Conservation (phyloP, 495 filamentous ascomycete genomes). For the Penicillium samsonianum region DNA sequence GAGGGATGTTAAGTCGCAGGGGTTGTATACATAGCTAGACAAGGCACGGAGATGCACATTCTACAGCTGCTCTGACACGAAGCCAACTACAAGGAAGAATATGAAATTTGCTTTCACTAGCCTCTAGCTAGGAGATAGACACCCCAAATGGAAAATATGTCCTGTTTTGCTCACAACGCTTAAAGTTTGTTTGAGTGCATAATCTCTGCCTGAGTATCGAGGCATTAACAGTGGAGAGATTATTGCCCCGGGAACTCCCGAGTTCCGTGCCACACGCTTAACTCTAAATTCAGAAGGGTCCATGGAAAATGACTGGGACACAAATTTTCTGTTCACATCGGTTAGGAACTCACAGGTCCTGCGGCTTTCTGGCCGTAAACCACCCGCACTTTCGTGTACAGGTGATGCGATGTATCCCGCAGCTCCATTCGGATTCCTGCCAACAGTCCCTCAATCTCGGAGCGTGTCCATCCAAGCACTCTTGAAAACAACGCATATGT, state of each 20-base stretch:
- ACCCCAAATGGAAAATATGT: neutral
- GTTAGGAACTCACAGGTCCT: constrained; percentile 2
- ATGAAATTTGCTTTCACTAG: neutral
- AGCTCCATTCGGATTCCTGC: constrained; percentile 55
- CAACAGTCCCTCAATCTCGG: constrained; percentile 55
- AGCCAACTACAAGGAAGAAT: neutral
- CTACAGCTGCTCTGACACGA: neutral
- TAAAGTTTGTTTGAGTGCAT: neutral
- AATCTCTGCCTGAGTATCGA: neutral
- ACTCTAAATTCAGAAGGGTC: constrained; percentile 1
- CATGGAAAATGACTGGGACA: neutral
- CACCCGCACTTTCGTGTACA: constrained; percentile 40
- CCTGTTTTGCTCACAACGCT: neutral
- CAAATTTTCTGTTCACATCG: neutral
- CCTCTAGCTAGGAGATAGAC: neutral
- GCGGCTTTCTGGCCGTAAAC: constrained; percentile 43
- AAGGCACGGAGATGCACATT: neutral
- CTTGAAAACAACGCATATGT: constrained; percentile 56
- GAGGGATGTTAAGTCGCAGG: neutral
- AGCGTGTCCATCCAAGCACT: constrained; percentile 52
- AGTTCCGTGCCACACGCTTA: neutral
- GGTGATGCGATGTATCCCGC: constrained; percentile 50
- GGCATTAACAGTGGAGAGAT: neutral
- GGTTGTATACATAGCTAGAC: neutral
- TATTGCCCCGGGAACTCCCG: neutral